Conservation (phyloP, 768 basidiomycete genomes). For the Boletus tomentosulus region DNA sequence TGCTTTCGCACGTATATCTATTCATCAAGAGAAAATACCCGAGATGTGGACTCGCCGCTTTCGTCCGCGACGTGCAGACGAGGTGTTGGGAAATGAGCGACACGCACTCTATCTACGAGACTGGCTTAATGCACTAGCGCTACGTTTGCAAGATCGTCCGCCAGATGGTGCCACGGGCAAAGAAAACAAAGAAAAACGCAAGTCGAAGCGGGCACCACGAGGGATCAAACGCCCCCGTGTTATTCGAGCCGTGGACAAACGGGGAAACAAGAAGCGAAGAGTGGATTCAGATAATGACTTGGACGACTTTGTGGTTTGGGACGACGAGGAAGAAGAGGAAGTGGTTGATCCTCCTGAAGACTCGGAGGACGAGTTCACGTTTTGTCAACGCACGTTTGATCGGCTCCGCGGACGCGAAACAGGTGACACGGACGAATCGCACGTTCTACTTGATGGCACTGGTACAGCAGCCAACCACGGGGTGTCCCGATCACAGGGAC, state of each 20-base stretch:
- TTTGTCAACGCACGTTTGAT: conserved; percentile 22
- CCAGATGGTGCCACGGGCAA: conserved; percentile 6
- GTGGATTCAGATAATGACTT: conserved; percentile 51
- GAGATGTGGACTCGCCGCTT: conserved; percentile 72
- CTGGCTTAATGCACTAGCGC: conserved; percentile 71
- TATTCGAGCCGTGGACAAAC: conserved; percentile 47
- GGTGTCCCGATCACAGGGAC: conserved; percentile 9
- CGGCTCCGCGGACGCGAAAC: conserved; percentile 14
- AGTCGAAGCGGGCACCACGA: conserved; percentile 28
- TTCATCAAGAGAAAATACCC: conserved; percentile 14
- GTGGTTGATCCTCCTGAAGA: conserved; percentile 34
- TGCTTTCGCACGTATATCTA: conserved; percentile 42
- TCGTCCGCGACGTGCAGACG: conserved; percentile 65
- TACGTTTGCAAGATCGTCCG: conserved; percentile 37
- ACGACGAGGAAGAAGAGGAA: conserved; percentile 31
- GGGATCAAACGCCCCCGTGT: conserved; percentile 58
- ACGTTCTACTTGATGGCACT: not conserved
- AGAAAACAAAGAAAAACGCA: conserved; percentile 16
- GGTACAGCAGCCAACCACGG: conserved; percentile 5
- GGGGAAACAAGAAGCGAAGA: conserved; percentile 51
- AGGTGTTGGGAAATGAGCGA: conserved; percentile 75
- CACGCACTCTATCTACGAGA: conserved; percentile 68
- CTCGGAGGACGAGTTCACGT: conserved; percentile 34
- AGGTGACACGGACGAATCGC: not conserved
- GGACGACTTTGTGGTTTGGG: conserved; percentile 55